A percentile compares a stretch with the other conserved stretches of the same genome.
Evolutionary conservation across 1,139 yeast species (phyloP).

Genomic region (Pneumocystis wakefieldiae): DNA sequence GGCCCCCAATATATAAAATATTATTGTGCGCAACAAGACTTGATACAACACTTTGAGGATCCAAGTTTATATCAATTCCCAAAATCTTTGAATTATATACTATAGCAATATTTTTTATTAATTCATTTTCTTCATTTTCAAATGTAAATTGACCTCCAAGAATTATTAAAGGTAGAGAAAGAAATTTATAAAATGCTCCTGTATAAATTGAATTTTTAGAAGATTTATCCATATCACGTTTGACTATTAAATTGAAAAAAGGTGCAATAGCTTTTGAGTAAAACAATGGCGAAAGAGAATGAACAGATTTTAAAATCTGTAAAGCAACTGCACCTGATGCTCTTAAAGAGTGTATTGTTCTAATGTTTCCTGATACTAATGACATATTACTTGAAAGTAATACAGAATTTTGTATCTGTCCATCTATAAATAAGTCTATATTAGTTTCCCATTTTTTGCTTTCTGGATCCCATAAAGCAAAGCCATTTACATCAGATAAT

Average conservation of each 20-base stretch:
- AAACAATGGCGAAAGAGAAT: background rate
- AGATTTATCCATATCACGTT: background rate
- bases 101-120: conserved; percentile 7
- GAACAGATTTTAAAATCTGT: conserved; percentile 3
- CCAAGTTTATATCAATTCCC: conserved; percentile 5
- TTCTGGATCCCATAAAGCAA: conserved; percentile 20
- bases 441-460: conserved; percentile 18
- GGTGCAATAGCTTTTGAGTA: background rate
- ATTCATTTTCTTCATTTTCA: background rate
- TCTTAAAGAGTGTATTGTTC: conserved; percentile 6
- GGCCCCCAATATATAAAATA: conserved; percentile 36
- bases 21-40: conserved; percentile 4
- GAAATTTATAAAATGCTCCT: conserved; percentile 7
- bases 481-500: conserved; percentile 14
- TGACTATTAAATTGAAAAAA: background rate
- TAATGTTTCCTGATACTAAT: conserved; percentile 12
- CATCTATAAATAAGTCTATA: conserved; percentile 9
- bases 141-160: conserved; percentile 8
- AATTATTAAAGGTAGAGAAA: conserved; percentile 4
- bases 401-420: conserved; percentile 8
- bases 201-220: conserved; percentile 1
- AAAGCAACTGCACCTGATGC: conserved; percentile 12
- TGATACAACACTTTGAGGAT: conserved; percentile 4
- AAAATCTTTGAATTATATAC: background rate
- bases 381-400: conserved; percentile 1